phyloP scores from a whole-genome alignment of 805 yeast genomes.

The Scheffersomyces stipitis region DNA sequence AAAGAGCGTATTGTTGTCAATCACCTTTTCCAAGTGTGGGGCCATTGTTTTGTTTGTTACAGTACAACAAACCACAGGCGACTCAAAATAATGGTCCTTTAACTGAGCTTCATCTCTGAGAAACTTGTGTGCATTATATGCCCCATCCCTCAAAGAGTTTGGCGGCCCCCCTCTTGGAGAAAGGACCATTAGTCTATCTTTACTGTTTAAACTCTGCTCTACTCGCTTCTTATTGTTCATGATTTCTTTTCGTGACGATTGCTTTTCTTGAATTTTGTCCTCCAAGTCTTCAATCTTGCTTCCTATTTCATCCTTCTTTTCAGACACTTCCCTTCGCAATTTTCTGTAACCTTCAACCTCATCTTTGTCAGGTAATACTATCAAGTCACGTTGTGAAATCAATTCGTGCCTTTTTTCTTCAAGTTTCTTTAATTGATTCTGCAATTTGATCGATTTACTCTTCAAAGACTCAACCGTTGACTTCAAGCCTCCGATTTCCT shows the following conservation, averaged over 20 bases:
- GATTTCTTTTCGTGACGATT: constrained; percentile 7
- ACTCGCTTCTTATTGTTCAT: constrained; percentile 11
- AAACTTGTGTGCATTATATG: constrained; percentile 35
- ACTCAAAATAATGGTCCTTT: constrained; percentile 56
- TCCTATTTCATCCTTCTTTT: constrained; percentile 10
- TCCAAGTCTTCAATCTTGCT: constrained; percentile 8
- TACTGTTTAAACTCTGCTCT: constrained; percentile 31
- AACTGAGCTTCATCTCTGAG: constrained; percentile 43
- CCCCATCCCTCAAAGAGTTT: constrained; percentile 35
- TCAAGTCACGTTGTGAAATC: constrained; percentile 18
- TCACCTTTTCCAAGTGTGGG: constrained; percentile 54
- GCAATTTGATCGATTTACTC: constrained; percentile 10
- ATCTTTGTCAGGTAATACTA: constrained; percentile 31
- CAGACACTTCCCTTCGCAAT: constrained; percentile 19
- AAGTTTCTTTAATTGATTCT: constrained; percentile 9
- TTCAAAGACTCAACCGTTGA: constrained; percentile 5
- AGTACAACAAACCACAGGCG: constrained; percentile 68
- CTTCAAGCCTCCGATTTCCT: constrained; percentile 23
- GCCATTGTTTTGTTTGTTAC: constrained; percentile 52
- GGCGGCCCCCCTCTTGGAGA: too few species aligned
- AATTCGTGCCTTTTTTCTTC: constrained; percentile 8
- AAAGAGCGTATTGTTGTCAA: constrained; percentile 52
- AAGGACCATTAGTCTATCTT: constrained; percentile 53
- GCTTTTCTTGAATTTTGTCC: constrained; percentile 8
- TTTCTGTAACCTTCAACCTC: constrained; percentile 19